Evolutionary conservation across 2,329 filamentous ascomycete species (phyloP).

Genomic region (Colletotrichum theobromicola): DNA sequence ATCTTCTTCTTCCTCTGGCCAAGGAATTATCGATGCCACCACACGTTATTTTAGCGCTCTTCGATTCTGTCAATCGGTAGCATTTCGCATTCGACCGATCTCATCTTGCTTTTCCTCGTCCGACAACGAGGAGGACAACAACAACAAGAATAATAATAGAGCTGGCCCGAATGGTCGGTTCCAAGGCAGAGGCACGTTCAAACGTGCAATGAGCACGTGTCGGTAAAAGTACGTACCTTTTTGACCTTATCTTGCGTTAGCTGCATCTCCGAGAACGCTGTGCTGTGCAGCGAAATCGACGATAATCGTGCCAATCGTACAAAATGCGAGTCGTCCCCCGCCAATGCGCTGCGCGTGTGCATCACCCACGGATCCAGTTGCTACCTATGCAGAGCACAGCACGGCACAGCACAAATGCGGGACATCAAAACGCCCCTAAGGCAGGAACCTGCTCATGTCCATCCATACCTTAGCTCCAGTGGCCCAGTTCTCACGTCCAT

Average conservation of each 20-base stretch:
- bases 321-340: background rate
- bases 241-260: background rate
- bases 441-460: background rate
- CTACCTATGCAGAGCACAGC: background rate
- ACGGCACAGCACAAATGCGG: slow-evolving; percentile 9
- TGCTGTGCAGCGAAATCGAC: slow-evolving; percentile 10
- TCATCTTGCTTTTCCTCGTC: background rate
- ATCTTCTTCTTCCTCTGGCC: background rate
- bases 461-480: no score
- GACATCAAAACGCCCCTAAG: background rate
- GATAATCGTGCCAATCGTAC: slow-evolving; percentile 5
- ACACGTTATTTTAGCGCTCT: background rate
- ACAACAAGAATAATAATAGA: background rate
- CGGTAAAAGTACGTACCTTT: background rate
- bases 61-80: background rate
- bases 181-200: background rate
- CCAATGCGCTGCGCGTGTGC: slow-evolving; percentile 10
- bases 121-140: background rate
- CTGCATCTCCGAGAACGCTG: slow-evolving; percentile 3
- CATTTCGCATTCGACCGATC: background rate
- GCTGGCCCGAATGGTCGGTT: background rate
- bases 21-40: background rate
- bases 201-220: slow-evolving; percentile 20
- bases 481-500: background rate
- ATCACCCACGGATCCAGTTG: background rate